Evolutionary conservation across 495 filamentous ascomycete species (phyloP).

Genomic region (Aspergillus nanangensis): DNA sequence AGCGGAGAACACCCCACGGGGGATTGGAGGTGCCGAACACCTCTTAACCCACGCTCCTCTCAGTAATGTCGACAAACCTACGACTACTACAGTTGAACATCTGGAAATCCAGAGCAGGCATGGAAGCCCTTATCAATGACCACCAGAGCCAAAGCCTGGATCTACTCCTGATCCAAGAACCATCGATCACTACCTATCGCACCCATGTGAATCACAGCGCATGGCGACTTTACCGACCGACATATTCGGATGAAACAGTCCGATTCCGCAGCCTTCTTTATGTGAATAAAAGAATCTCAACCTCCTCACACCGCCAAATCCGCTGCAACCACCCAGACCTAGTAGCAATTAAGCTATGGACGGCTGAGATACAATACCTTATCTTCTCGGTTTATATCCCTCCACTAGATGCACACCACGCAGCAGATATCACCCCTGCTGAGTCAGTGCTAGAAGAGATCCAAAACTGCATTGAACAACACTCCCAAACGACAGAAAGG

Average conservation of each 20-base stretch:
- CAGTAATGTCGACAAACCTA: constrained; percentile 21
- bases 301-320: constrained; percentile 19
- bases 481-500: not conserved
- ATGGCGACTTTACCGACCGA: constrained; percentile 22
- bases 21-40: constrained; percentile 11
- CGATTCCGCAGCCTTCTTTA: constrained; percentile 22
- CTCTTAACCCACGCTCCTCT: constrained; percentile 2
- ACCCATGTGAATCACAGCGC: constrained; percentile 24
- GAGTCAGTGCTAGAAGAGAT: constrained; percentile 12
- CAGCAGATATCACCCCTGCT: constrained; percentile 1
- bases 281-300: constrained; percentile 20
- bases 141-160: constrained; percentile 20
- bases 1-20: constrained; percentile 20
- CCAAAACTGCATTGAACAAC: constrained; percentile 12
- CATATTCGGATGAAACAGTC: not conserved
- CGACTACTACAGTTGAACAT: constrained; percentile 25
- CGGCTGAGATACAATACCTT: constrained; percentile 16
- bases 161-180: constrained; percentile 24
- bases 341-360: constrained; percentile 20
- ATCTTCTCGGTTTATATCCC: constrained; percentile 21
- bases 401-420: constrained; percentile 2
- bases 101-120: constrained; percentile 19
- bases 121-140: constrained; percentile 29
- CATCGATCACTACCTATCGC: constrained; percentile 15
- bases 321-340: constrained; percentile 22